Evolutionary conservation across 169 alveolate genomes (phyloP).

Genomic region (Perkinsus olseni): DNA sequence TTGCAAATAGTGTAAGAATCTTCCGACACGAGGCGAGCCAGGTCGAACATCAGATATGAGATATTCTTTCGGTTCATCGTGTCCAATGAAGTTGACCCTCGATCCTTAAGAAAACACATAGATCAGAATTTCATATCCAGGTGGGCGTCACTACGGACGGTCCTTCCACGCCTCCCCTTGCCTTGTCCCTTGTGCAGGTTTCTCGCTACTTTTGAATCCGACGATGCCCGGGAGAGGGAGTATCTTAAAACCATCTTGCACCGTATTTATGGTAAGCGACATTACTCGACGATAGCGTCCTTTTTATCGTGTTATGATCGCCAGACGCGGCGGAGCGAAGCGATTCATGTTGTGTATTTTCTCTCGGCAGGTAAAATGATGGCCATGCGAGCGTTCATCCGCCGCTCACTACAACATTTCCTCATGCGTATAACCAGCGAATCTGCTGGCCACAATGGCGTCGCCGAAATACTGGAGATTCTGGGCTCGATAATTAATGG

Average conservation of each 20-base stretch:
- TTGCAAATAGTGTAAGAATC: neutral
- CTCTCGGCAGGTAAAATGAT: neutral
- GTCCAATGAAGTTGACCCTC: conserved; percentile 64
- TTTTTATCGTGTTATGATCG: no score
- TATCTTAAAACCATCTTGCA: conserved; percentile 87
- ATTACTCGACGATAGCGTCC: no score
- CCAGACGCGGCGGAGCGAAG: neutral
- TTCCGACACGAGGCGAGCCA: neutral
- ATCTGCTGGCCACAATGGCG: conserved; percentile 86
- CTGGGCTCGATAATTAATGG: conserved; percentile 90
- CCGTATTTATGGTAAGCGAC: conserved; percentile 72
- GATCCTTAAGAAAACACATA: conserved; percentile 62
- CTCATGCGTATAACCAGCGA: conserved; percentile 83
- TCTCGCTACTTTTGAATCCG: conserved; percentile 65
- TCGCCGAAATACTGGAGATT: conserved; percentile 89
- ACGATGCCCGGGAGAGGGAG: conserved; percentile 91
- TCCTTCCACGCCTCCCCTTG: neutral
- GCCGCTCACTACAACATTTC: conserved; percentile 88
- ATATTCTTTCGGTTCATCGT: conserved; percentile 70
- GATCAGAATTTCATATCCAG: conserved; percentile 56
- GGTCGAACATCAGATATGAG: conserved; percentile 36
- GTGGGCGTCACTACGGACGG: neutral
- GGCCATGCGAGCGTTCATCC: conserved; percentile 52
- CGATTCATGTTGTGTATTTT: neutral
- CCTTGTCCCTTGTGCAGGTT: neutral